These are phyloP conservation scores for Fraxinus dipetala DNA, from an alignment of 305 asterid genomes.

Conservation along the genomic window DNA sequence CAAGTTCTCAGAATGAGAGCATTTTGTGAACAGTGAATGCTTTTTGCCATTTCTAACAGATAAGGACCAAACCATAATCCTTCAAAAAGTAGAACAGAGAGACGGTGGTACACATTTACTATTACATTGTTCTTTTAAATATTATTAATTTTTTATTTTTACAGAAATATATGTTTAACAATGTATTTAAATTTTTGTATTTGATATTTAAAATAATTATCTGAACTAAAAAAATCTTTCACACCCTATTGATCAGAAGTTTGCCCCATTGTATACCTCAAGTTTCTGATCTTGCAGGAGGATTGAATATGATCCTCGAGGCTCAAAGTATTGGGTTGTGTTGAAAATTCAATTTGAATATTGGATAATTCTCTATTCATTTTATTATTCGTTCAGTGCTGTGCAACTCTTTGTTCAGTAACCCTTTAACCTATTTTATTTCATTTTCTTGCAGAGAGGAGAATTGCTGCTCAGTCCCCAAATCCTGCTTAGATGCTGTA, in stretches of 20 bases:
- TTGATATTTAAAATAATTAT: neutral
- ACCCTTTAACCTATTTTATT: neutral
- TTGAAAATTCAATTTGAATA: neutral
- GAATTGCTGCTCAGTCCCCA: constrained; percentile 67
- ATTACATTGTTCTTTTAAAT: neutral
- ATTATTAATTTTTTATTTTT: neutral
- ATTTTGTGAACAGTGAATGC: neutral
- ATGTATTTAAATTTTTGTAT: neutral
- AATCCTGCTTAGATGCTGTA: constrained; percentile 41
- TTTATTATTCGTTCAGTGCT: neutral
- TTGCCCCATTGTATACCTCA: neutral
- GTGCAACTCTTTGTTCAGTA: neutral
- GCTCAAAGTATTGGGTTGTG: neutral
- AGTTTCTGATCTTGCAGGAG: neutral
- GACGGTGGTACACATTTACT: neutral
- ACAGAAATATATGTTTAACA: neutral
- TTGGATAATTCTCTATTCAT: neutral
- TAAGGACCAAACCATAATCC: neutral
- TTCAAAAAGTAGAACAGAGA: neutral
- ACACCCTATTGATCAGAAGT: neutral
- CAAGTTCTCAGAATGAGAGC: neutral
- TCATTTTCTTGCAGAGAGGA: constrained; percentile 57
- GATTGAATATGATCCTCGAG: neutral
- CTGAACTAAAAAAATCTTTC: neutral
- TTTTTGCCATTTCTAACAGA: neutral